Base-by-base conservation (phyloP, 2,329 filamentous ascomycete species). In the Phaeophleospora eucalypticola region DNA sequence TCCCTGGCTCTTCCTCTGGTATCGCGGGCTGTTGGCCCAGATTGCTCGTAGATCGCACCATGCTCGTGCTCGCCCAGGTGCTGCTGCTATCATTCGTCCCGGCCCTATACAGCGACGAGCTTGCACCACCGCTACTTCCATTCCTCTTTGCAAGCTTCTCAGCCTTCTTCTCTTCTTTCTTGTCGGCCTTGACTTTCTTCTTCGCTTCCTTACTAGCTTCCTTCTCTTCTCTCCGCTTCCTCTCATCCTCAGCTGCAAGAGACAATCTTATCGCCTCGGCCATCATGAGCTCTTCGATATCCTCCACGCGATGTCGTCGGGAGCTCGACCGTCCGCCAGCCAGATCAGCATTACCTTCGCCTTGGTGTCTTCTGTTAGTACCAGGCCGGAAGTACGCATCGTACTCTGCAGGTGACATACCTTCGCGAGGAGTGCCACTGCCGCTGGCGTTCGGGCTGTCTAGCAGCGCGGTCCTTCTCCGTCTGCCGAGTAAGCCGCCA, bases 211-310 rank as follows among this genome's bases (percentile, higher is more conserved):
- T 96, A 19, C 77, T 79, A 0, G 79, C 78, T 48, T 89, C 87
- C 64, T 90, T 91, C 41, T 93, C 87, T 40, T 86, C 84, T 61
- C 88, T 93, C 38, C 80, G 84, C 57, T 89, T 86, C n/a, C 91
- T 80, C 35, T 97, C 91, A 61, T 97, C 91, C 65, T 98, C 93
- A 1, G 88, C 84, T 0, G 86, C 89, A n/a, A 98, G 74, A 39
- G 89, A 95, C 21, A 95, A 68, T 33, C 93, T 79, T 39, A 98
- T 94, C 0, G 93, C 93, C 66, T 98, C 93, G 77, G 93, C 89
- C 75, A 97, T 89, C 93, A 98, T 98, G 74, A 98, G 87, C 40
- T 95, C 91, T 65, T 98, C 93, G 0, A 97, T 77, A 58, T 97
- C 90, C 17, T 94, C 88, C 63, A 94, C 81, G 21, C 88, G 78